Percentiles rank a stretch among this genome's conserved stretches.
These are phyloP conservation scores for Myxozyma neotropica DNA, from an alignment of 805 yeast genomes.

Conservation along the genomic window DNA sequence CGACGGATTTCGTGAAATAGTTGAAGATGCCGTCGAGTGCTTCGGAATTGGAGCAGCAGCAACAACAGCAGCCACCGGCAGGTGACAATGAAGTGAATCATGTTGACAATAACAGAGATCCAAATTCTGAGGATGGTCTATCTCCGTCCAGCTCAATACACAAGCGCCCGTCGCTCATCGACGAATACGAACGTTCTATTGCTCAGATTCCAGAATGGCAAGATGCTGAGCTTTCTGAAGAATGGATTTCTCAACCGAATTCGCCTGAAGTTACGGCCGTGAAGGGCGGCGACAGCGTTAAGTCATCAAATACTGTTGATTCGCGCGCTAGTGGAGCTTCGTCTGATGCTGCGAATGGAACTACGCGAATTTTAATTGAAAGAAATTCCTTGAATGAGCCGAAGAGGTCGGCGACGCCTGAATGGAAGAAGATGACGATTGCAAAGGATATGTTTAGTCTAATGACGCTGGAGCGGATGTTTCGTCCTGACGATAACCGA, in stretches of 20 bases:
- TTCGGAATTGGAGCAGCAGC: not conserved
- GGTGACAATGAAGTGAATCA: too few species aligned
- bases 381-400: not conserved
- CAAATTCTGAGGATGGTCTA: not conserved
- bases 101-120: not conserved
- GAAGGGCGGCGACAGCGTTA: not conserved
- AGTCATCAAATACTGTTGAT: not conserved
- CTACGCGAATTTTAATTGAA: constrained; percentile 24
- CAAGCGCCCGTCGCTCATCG: not conserved
- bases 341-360: constrained; percentile 15
- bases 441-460: constrained; percentile 32
- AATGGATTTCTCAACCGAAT: constrained; percentile 31
- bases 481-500: constrained; percentile 6
- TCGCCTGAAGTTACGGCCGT: constrained; percentile 14
- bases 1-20: too few species aligned
- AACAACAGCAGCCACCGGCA: not conserved
- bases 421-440: constrained; percentile 21
- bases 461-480: constrained; percentile 31
- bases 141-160: not conserved
- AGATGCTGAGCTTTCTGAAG: constrained; percentile 32
- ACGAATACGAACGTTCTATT: constrained; percentile 18
- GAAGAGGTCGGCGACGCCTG: constrained; percentile 15
- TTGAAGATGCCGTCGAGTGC: not conserved
- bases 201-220: constrained; percentile 27
- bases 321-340: constrained; percentile 6